Conservation (phyloP, 805 yeast genomes). For the Wickerhamomyces chaumierensis region DNA sequence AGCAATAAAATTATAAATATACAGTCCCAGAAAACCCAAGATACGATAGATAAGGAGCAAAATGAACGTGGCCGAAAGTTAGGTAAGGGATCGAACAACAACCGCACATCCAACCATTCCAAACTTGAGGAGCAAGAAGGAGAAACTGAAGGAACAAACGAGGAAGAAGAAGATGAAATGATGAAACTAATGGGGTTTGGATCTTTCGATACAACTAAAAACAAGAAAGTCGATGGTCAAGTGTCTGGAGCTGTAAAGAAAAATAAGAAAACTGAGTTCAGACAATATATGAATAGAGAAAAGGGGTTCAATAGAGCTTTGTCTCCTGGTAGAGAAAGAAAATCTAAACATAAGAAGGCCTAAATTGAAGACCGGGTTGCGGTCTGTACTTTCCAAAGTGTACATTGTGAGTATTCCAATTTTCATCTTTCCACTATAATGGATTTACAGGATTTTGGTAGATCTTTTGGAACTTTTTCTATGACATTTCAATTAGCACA, state of each 20-base stretch:
- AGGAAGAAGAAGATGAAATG: conserved; percentile 22
- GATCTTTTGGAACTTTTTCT: no score
- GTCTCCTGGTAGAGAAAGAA: conserved; percentile 30
- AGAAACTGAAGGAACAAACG: conserved; percentile 9
- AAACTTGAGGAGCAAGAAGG: no score
- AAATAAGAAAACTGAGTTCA: conserved; percentile 31
- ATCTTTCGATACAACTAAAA: conserved; percentile 43
- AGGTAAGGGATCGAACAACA: conserved; percentile 13
- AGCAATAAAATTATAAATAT: no score
- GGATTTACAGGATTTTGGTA: no score
- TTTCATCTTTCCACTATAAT: no score
- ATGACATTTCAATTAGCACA: no score
- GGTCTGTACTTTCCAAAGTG: no score
- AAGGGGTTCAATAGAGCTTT: conserved; percentile 46
- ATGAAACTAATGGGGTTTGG: conserved; percentile 46
- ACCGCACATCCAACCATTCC: no score
- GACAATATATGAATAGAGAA: conserved; percentile 50
- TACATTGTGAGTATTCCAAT: no score
- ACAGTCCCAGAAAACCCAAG: not conserved
- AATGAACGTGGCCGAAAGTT: conserved; percentile 3
- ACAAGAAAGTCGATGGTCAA: conserved; percentile 40
- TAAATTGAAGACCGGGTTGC: no score
- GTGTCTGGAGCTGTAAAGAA: conserved; percentile 30
- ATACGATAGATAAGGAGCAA: conserved; percentile 1
- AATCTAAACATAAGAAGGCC: conserved; percentile 4